phyloP scores from a whole-genome alignment of 1,284 basidiomycete genomes.

The Puccinia novopanici region DNA sequence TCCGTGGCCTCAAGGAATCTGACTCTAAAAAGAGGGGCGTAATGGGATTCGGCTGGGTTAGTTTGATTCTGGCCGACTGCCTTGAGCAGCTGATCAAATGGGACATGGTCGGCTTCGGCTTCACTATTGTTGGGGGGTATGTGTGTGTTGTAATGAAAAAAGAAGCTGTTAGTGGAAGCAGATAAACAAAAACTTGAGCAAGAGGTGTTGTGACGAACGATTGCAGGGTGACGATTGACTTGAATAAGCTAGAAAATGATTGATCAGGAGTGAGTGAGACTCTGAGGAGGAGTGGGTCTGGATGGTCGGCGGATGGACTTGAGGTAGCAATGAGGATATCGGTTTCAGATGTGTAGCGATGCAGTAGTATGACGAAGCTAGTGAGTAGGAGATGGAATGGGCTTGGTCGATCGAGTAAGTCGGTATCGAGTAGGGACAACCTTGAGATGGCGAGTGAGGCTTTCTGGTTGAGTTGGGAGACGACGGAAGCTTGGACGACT shows the following conservation, averaged over 20 bases:
- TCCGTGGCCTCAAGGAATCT: constrained; percentile 94
- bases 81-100: constrained; percentile 77
- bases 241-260: constrained; percentile 89
- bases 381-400: constrained; percentile 89
- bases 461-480: constrained; percentile 59
- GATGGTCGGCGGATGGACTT: constrained; percentile 67
- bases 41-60: constrained; percentile 44
- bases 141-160: background rate
- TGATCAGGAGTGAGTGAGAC: constrained; percentile 81
- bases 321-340: constrained; percentile 92
- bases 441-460: constrained; percentile 63
- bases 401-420: constrained; percentile 66
- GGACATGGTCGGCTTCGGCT: constrained; percentile 78
- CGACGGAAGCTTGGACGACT: constrained; percentile 70
- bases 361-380: constrained; percentile 84
- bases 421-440: constrained; percentile 71
- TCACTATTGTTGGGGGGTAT: constrained; percentile 60
- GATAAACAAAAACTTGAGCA: background rate
- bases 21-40: constrained; percentile 76
- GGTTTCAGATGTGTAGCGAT: constrained; percentile 93
- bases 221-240: constrained; percentile 79
- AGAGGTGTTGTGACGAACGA: constrained; percentile 54
- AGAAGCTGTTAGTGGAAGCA: background rate
- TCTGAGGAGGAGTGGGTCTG: constrained; percentile 80
- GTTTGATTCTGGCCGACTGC: constrained; percentile 53